phyloP scores from a whole-genome alignment of 2,329 filamentous ascomycete genomes.

The Xylaria sp. region DNA sequence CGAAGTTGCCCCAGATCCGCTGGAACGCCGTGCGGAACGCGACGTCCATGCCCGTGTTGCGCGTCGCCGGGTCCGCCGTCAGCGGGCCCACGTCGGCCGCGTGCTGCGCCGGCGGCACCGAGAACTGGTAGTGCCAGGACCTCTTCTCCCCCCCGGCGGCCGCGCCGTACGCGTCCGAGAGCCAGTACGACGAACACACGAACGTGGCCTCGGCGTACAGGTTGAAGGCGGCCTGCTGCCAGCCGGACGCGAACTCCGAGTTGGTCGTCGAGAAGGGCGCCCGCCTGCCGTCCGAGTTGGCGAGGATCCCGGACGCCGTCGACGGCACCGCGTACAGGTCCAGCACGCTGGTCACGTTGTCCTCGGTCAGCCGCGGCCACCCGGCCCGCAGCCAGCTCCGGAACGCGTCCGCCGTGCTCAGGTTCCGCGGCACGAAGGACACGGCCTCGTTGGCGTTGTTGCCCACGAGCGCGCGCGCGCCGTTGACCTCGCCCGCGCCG shows the following conservation, averaged over 20 bases:
- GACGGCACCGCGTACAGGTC: conserved; percentile 34
- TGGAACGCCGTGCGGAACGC: conserved; percentile 42
- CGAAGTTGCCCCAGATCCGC: conserved; percentile 51
- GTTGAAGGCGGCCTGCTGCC: conserved; percentile 57
- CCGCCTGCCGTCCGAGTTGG: conserved; percentile 41
- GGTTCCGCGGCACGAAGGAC: conserved; percentile 41
- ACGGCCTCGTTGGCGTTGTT: conserved; percentile 45
- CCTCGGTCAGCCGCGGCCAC: conserved; percentile 39
- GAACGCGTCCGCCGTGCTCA: conserved; percentile 38
- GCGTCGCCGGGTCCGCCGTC: conserved; percentile 32
- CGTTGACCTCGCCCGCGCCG: conserved; percentile 38
- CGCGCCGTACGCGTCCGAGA: conserved; percentile 51
- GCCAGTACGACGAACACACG: conserved; percentile 59
- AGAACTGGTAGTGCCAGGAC: conserved; percentile 54
- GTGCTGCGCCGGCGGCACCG: conserved; percentile 45
- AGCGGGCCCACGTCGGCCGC: conserved; percentile 43
- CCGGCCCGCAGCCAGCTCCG: conserved; percentile 35
- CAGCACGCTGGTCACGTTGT: conserved; percentile 39
- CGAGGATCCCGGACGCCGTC: conserved; percentile 33
- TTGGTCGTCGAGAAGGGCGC: conserved; percentile 53
- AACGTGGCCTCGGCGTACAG: conserved; percentile 60
- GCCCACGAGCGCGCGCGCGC: conserved; percentile 36
- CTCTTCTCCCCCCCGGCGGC: conserved; percentile 28
- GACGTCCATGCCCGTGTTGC: conserved; percentile 24
- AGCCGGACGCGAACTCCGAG: conserved; percentile 51